Evolutionary conservation across 345 rosid species (phyloP), one percentile per base, ranked within the genome.

Genomic region (Hibiscus syriacus): DNA sequence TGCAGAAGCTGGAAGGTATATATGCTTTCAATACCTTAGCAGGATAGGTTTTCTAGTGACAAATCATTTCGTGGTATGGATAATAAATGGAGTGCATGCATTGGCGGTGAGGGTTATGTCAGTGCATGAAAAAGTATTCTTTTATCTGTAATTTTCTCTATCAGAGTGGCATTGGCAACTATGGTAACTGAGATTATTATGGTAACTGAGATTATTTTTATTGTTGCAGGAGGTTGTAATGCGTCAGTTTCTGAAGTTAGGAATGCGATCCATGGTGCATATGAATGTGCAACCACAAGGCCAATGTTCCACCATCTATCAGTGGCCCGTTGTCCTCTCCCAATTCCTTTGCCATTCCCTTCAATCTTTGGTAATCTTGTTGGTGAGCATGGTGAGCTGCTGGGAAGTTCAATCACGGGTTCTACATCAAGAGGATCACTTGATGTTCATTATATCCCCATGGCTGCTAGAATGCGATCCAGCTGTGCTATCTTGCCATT

Each of bases 321-420:
- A 0, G 84, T 73, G n/a, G 77, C 92, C 0, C 82, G 69, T 16
- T 79, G 84, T 69, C 99, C 99, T 54, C 96, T 94, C 46, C 96
- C 96, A 0, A 73, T 94, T 76, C 99, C 99, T 0, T 70, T 91
- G 83, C 95, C 97, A 30, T 91, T 89, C 79, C 99, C 99, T 66
- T 82, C 90, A 62, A 94, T 91, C 66, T 94, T 94, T 25, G 74
- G 91, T 6, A 84, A 79, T 67, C 68, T 66, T 3, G 83, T 94
- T 29, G 92, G 97, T 49, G 80, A 75, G 73, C 84, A 54, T 6
- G 97, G 97, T 22, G 92, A 84, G 87, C 84, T 94, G 26, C 74
- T 87, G 70, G 74, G 86, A 77, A 78, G 69, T 66, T 86, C 96
- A 6, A 70, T 68, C 13, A 52, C 70, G n/a, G 84, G 82, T 52